A percentile compares a stretch with the other conserved stretches of the same genome.
Conservation (phyloP, 371 early-diverging fungal species). For the Mucor irregularis region DNA sequence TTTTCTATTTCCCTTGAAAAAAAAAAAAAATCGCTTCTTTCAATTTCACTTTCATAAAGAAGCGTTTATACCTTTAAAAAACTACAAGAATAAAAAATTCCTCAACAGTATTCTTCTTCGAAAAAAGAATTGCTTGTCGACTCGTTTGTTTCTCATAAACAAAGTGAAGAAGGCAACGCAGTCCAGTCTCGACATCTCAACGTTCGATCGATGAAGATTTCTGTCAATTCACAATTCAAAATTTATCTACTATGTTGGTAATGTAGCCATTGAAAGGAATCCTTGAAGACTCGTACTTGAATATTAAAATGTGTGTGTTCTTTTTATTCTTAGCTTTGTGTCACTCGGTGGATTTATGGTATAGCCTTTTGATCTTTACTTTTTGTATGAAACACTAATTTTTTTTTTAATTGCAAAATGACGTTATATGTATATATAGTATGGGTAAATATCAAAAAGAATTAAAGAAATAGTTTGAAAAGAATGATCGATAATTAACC, state of each 20-base stretch:
- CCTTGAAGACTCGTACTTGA: too few relatives aligned
- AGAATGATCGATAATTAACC: neutral
- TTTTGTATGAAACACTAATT: too few relatives aligned
- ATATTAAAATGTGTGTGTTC: neutral
- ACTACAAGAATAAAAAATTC: too few relatives aligned
- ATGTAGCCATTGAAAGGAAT: neutral
- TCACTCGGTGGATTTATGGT: constrained; percentile 53
- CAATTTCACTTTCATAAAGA: neutral
- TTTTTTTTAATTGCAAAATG: neutral
- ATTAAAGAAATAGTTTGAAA: neutral
- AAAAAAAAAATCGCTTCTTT: neutral
- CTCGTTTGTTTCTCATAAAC: constrained; percentile 10
- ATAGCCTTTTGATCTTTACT: neutral
- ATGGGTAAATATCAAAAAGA: constrained; percentile 27
- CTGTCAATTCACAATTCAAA: constrained; percentile 17
- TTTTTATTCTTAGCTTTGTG: constrained; percentile 27
- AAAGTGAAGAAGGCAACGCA: neutral
- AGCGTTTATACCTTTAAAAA: too few relatives aligned
- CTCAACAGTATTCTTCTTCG: constrained; percentile 5
- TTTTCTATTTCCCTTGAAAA: neutral
- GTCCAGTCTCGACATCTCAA: neutral
- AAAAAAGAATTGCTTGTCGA: constrained; percentile 10
- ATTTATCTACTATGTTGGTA: constrained; percentile 33
- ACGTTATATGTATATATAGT: constrained; percentile 10
- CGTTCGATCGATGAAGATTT: constrained; percentile 3